Percentiles rank a stretch among this genome's conserved stretches.
Evolutionary conservation across 305 asterid genomes (phyloP).

Genomic region (Rubia tinctorum): DNA sequence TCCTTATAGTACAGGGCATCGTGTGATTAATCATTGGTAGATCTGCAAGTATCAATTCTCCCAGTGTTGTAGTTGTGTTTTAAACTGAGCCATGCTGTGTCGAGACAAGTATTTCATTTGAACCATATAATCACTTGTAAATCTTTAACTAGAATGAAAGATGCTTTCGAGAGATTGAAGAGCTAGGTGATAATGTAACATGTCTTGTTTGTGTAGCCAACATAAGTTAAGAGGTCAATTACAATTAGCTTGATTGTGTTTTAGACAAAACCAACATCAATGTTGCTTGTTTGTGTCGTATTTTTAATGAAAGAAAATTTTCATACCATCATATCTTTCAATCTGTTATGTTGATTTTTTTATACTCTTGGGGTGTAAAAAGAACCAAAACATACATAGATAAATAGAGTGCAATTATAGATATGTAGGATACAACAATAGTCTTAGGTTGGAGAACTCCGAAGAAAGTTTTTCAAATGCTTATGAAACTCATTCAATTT

Average conservation of each 20-base stretch:
- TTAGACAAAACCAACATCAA: not conserved
- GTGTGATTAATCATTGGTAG: too few species aligned
- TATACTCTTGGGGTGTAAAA: not conserved
- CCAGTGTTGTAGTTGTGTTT: too few species aligned
- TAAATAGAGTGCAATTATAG: not conserved
- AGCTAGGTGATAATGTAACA: too few species aligned
- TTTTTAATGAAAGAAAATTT: not conserved
- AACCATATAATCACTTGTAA: too few species aligned
- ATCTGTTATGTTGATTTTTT: not conserved
- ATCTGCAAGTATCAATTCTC: too few species aligned
- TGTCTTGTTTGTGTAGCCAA: conserved; percentile 8
- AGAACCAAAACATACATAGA: not conserved
- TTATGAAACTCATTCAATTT: conserved; percentile 44
- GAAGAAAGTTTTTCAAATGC: conserved; percentile 53
- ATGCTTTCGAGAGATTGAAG: conserved; percentile 19
- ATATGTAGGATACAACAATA: not conserved
- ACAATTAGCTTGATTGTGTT: conserved; percentile 21
- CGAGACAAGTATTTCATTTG: too few species aligned
- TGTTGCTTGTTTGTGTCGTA: conserved; percentile 1
- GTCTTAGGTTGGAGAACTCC: conserved; percentile 4
- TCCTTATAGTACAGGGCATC: too few species aligned
- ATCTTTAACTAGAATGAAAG: conserved; percentile 5
- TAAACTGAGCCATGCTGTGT: too few species aligned
- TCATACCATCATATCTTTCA: not conserved
- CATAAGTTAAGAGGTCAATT: conserved; percentile 19